Conservation (phyloP, 192 early-diverging fungal genomes). For the Physocladia obscura region DNA sequence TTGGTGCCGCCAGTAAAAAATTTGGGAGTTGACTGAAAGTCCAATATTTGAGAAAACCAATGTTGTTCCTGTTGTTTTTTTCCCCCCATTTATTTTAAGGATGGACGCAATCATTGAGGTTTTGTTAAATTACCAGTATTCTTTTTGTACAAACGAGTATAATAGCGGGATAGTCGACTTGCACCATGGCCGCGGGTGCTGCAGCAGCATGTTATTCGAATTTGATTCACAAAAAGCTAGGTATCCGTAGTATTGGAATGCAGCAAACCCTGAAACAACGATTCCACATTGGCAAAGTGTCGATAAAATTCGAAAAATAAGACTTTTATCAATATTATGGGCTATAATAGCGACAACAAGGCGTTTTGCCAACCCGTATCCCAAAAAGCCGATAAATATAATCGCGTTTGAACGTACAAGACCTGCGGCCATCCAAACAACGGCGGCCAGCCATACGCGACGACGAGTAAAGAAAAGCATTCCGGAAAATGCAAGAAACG, state of each 20-base stretch:
- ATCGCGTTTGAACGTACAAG: slow-evolving; percentile 79
- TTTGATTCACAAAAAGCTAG: slow-evolving; percentile 56
- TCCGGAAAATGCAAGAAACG: slow-evolving; percentile 73
- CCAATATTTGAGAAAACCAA: slow-evolving; percentile 84
- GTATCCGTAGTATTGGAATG: slow-evolving; percentile 37
- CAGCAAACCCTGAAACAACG: slow-evolving; percentile 26
- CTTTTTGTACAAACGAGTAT: slow-evolving; percentile 80
- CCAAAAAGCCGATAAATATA: slow-evolving; percentile 77
- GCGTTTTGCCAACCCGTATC: no score
- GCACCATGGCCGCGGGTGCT: slow-evolving; percentile 82
- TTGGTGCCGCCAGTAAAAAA: slow-evolving; percentile 82
- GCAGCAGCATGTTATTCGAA: no score
- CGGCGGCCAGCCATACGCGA: slow-evolving; percentile 57
- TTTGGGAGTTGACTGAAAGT: slow-evolving; percentile 82
- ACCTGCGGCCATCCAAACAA: slow-evolving; percentile 61
- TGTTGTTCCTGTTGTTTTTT: slow-evolving; percentile 59
- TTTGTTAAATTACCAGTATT: slow-evolving; percentile 71
- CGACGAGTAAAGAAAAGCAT: slow-evolving; percentile 58
- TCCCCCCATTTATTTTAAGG: neutral
- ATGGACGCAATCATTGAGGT: neutral
- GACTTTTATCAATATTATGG: neutral
- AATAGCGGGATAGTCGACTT: slow-evolving; percentile 53
- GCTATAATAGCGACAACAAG: slow-evolving; percentile 39
- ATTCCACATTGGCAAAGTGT: neutral
- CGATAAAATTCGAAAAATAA: slow-evolving; percentile 17